Evolutionary conservation across 306 rosid genomes (phyloP).

Genomic region (Vigna radiata): DNA sequence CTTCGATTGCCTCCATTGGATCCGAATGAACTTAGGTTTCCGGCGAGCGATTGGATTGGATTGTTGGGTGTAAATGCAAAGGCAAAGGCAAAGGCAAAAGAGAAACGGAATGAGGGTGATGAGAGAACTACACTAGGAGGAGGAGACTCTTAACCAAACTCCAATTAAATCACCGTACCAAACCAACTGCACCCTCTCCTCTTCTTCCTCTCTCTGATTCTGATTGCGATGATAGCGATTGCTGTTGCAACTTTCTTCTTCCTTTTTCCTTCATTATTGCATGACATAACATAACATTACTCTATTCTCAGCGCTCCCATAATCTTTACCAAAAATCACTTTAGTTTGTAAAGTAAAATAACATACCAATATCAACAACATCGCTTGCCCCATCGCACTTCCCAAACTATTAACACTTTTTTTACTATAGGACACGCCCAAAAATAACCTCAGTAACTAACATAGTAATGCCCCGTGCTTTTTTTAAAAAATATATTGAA

Average conservation of each 20-base stretch:
- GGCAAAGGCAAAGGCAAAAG: not conserved
- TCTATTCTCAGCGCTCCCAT: conserved; percentile 1
- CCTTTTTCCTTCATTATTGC: not conserved
- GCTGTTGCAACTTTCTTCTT: conserved; percentile 8
- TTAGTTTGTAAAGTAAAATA: not conserved
- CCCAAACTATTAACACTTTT: not conserved
- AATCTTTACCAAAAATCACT: not conserved
- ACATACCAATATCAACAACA: not conserved
- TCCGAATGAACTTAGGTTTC: conserved; percentile 51
- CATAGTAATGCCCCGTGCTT: too few relatives aligned
- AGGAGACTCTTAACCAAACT: conserved; percentile 10
- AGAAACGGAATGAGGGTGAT: not conserved
- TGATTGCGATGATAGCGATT: conserved; percentile 4
- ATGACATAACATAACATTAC: not conserved
- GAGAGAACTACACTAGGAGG: not conserved
- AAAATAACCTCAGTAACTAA: not conserved
- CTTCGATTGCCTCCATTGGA: conserved; percentile 93
- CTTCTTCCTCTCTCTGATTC: not conserved
- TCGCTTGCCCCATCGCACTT: not conserved
- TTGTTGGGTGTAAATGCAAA: conserved; percentile 6
- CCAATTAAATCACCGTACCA: conserved; percentile 12
- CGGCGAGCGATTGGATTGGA: conserved; percentile 40
- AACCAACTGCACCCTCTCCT: conserved; percentile 16
- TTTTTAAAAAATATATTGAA: not conserved
- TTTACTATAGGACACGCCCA: not conserved